Evolutionary conservation across 768 basidiomycete genomes (phyloP), one percentile per base, ranked within the genome.

Genomic region (Tulasnella sp.): DNA sequence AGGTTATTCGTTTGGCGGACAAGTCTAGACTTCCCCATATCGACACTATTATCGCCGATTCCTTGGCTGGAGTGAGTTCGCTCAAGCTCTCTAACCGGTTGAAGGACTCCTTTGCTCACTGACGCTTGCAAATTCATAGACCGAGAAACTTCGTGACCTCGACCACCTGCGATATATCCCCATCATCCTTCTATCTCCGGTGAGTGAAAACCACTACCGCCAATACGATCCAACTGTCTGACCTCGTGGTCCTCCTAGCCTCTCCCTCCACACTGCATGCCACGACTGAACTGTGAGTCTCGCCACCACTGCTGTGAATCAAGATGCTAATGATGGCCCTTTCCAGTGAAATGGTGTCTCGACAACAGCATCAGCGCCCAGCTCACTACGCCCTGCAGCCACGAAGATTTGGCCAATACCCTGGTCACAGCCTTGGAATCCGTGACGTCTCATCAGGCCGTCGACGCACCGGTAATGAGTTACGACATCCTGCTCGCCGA

Each of bases 161-260:
- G 98, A 99, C 83, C 95, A 97, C 84, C 87, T 99, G 79, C 91
- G 98, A 73, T 98, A 98, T 84, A 98, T 99, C 81, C 98, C 98
- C 0, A 93, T 98, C 80, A 96, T 98, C 1, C 89, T 99, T 19
- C 88, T 97, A 31, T 92, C 93, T 12, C 94, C 96, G 1, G 87
- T 88, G 80, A 81, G 88, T 85, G n/a, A 24, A 40, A 31, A 56
- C 16, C 44, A 27, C 77, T 10, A 74, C 34, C 42, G 16, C 38
- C 21, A 16, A n/a, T 8, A 3, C 5, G n/a, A 71, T 44, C 16
- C 31, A 18, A 52, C 44, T 39, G 24, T 40, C 52, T 18, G 5
- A 16, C 14, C 39, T 38, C 10, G n/a, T 36, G 21, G 10, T 12
- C 9, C 12, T 71, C 18, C 24, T 19, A 79, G 78, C 78, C 78